These are phyloP conservation scores for Cubamyces sp. DNA, from an alignment of 768 basidiomycete genomes.

Conservation along the genomic window DNA sequence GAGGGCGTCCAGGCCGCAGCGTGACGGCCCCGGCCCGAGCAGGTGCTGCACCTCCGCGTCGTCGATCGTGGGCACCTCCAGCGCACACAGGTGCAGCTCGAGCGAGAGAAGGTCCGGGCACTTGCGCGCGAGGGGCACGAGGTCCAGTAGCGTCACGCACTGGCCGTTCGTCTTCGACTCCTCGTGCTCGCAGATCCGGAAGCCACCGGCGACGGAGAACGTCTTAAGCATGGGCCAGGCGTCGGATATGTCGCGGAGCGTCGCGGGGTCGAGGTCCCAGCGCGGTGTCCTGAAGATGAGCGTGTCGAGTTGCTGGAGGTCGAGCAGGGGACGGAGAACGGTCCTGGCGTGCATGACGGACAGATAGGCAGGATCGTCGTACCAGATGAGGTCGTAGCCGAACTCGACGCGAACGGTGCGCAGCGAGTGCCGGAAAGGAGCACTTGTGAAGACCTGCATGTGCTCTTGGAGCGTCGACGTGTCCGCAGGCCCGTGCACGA, in stretches of 20 bases:
- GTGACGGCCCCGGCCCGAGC: background rate
- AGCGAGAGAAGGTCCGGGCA: background rate
- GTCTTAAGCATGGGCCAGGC: background rate
- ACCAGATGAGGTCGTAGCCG: background rate
- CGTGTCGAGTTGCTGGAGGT: background rate
- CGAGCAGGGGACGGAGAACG: constrained; percentile 1
- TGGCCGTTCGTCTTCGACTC: too few relatives aligned
- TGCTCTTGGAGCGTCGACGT: background rate
- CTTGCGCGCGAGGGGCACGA: constrained; percentile 5
- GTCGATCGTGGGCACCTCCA: background rate
- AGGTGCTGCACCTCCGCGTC: background rate
- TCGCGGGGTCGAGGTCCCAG: background rate
- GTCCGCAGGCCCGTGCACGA: background rate
- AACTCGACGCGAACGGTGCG: background rate
- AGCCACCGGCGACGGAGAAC: background rate
- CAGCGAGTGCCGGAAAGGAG: background rate
- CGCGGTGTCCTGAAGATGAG: background rate
- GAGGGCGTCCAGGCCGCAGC: background rate
- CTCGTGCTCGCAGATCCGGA: too few relatives aligned
- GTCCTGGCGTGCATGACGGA: background rate
- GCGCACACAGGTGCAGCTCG: constrained; percentile 7
- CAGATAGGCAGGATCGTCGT: background rate
- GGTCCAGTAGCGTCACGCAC: constrained; percentile 1
- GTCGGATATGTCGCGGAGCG: background rate
- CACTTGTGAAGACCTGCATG: background rate